Percentiles rank a stretch among this genome's conserved stretches.
phyloP scores from a whole-genome alignment of 441 rosid species.

The Arabidopsis hybrid region DNA sequence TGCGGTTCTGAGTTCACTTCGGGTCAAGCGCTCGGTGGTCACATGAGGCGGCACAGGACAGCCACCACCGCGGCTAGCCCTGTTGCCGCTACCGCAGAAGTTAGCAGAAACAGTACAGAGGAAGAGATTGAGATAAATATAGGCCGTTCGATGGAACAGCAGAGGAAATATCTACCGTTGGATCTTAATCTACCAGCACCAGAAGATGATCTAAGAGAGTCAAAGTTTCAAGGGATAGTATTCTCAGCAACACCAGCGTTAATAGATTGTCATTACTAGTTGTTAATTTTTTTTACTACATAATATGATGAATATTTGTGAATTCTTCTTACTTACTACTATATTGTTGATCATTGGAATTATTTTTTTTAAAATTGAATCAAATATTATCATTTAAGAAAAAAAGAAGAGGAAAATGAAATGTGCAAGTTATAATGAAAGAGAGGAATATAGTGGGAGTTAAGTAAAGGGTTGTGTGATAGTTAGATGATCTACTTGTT shows the following conservation, averaged over 20 bases:
- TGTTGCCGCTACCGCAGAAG: background rate
- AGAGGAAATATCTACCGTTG: constrained; percentile 58
- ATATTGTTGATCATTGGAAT: constrained; percentile 38
- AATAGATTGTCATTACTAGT: constrained; percentile 85
- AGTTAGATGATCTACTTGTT: constrained; percentile 58
- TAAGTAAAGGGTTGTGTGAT: constrained; percentile 47
- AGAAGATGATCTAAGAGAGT: constrained; percentile 68
- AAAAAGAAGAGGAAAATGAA: constrained; percentile 25
- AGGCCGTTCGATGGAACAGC: constrained; percentile 43
- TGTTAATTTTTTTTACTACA: background rate
- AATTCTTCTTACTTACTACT: constrained; percentile 42
- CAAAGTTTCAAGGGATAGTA: constrained; percentile 61
- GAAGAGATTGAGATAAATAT: constrained; percentile 8
- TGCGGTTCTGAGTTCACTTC: constrained; percentile 91
- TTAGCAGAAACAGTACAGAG: constrained; percentile 34
- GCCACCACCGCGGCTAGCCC: constrained; percentile 38
- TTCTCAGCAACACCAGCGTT: constrained; percentile 63
- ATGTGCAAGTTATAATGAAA: constrained; percentile 38
- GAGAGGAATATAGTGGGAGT: constrained; percentile 46
- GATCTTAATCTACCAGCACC: constrained; percentile 98
- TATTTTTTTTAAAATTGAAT: constrained; percentile 29
- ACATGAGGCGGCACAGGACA: constrained; percentile 92
- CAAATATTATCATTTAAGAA: constrained; percentile 15
- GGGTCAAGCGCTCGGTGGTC: constrained; percentile 97
- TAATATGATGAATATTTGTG: constrained; percentile 47